Evolutionary conservation across 306 rosid species (phyloP), one percentile per base, ranked within the genome.

Genomic region (Citrullus mucosospermus): DNA sequence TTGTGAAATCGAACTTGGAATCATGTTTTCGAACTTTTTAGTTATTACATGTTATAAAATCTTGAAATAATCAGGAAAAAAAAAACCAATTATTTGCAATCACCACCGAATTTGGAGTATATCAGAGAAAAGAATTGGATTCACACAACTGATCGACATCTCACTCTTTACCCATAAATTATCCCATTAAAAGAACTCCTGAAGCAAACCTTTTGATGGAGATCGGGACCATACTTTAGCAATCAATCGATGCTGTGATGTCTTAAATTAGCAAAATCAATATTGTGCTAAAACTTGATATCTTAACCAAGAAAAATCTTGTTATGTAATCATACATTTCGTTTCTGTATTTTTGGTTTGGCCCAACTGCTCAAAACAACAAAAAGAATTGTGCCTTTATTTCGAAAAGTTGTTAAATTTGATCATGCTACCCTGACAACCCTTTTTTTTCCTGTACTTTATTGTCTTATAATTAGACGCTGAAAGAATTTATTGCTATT

Each of bases 401-500:
- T 50, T 25, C 12, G 20, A 72, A 50, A n/a, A 68, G 6, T 38
- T 38, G 6, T 66, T 6, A 39, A 68, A 10, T 68, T 68, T 72
- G 57, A 72, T 72, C 32, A 0, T 72, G 41, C 25, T 30, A 30
- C 61, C 44, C 77, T 73, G 61, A 73, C 44, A 58, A 41, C 34
- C 71, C 14, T 60, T 48, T 71, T 30, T 66, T 66, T 14, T 12
- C 54, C 56, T 74, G 50, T 54, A 53, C 71, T 68, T 65, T 61
- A 44, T 80, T 76, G 78, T 74, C 30, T 22, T 51, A 51, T 30
- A 54, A 74, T 53, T 84, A 96, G 99, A 90, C 90, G 55, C 80
- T 96, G 90, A 89, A 86, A 86, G 98, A 73, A 81, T 96, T 96
- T 84, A 77, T 93, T 82, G 68, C 56, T 34, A 86, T 66, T 78